Percentiles rank a stretch among this genome's conserved stretches.
Conservation (phyloP, 805 yeast species). For the Cyberlindnera meyerae region DNA sequence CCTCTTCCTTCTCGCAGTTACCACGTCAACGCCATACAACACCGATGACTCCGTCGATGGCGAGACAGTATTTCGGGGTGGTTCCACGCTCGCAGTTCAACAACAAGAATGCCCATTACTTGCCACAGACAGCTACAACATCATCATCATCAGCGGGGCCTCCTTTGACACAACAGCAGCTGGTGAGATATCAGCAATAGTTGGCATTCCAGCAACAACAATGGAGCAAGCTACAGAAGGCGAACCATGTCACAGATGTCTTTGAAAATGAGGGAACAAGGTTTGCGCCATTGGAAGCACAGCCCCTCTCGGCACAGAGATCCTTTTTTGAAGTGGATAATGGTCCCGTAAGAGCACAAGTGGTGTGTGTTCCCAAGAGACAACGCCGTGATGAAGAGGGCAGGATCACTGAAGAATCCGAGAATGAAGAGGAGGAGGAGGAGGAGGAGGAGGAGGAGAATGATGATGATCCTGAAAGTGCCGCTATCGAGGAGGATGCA, state of each 20-base stretch:
- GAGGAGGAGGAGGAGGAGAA: constrained; percentile 14
- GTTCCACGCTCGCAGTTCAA: too few relatives aligned
- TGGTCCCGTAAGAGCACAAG: constrained; percentile 16
- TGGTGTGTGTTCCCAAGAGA: constrained; percentile 1
- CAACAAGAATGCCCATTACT: too few relatives aligned
- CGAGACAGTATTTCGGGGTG: too few relatives aligned
- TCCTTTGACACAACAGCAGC: constrained; percentile 22
- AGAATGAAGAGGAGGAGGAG: constrained; percentile 11
- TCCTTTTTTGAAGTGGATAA: constrained; percentile 32
- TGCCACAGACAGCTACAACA: constrained; percentile 25
- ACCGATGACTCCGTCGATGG: constrained; percentile 11
- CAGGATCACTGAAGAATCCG: constrained; percentile 15
- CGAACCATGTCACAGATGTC: constrained; percentile 41
- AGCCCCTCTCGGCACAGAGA: constrained; percentile 46
- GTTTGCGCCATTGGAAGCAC: constrained; percentile 46
- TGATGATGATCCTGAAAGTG: constrained; percentile 26
- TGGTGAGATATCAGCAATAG: constrained; percentile 24
- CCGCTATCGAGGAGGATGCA: constrained; percentile 35
- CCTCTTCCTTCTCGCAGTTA: too few relatives aligned
- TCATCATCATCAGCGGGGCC: too few relatives aligned
- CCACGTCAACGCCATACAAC: constrained; percentile 16
- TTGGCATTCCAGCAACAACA: constrained; percentile 24
- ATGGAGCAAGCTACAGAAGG: constrained; percentile 24
- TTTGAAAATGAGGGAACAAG: constrained; percentile 41
- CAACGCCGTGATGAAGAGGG: too few relatives aligned